A percentile compares a stretch with the other conserved stretches of the same genome.
Conservation (phyloP, 2,329 filamentous ascomycete species). For the Raffaelea arxii region DNA sequence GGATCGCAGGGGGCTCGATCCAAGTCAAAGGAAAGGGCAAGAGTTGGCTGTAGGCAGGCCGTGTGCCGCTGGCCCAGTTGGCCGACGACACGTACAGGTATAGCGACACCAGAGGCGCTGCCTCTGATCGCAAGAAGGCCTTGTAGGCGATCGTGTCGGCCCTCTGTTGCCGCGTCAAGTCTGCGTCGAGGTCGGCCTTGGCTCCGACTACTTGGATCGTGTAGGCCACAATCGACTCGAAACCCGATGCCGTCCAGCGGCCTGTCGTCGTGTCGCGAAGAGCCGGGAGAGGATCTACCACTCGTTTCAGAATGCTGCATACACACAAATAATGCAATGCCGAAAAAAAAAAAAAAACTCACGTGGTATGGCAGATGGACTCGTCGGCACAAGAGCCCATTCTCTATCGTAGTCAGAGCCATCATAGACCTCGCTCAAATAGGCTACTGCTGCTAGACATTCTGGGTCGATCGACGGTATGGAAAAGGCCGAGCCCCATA, state of each 20-base stretch:
- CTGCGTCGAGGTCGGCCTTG: constrained; percentile 24
- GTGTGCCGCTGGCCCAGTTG: constrained; percentile 71
- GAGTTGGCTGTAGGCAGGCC: constrained; percentile 69
- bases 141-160: constrained; percentile 45
- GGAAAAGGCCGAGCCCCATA: constrained; percentile 84
- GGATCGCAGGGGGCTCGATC: constrained; percentile 66
- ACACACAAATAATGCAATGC: not conserved
- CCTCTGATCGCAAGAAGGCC: constrained; percentile 64
- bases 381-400: constrained; percentile 66
- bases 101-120: constrained; percentile 71
- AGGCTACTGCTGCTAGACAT: constrained; percentile 75
- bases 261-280: constrained; percentile 38
- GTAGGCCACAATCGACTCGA: constrained; percentile 49
- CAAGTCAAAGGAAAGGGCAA: constrained; percentile 85
- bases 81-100: constrained; percentile 83
- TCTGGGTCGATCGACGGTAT: constrained; percentile 86
- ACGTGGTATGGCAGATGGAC: constrained; percentile 54
- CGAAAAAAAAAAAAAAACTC: constrained; percentile 3
- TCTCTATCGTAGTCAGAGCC: constrained; percentile 44
- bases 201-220: constrained; percentile 22
- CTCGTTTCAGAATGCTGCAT: no score
- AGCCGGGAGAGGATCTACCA: constrained; percentile 43
- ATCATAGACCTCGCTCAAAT: no score
- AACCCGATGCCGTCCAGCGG: constrained; percentile 49
- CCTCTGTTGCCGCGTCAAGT: constrained; percentile 26